Percentiles rank a stretch among this genome's conserved stretches.
Evolutionary conservation across 2,329 filamentous ascomycete genomes (phyloP).

Genomic region (Ophiostoma ulmi): DNA sequence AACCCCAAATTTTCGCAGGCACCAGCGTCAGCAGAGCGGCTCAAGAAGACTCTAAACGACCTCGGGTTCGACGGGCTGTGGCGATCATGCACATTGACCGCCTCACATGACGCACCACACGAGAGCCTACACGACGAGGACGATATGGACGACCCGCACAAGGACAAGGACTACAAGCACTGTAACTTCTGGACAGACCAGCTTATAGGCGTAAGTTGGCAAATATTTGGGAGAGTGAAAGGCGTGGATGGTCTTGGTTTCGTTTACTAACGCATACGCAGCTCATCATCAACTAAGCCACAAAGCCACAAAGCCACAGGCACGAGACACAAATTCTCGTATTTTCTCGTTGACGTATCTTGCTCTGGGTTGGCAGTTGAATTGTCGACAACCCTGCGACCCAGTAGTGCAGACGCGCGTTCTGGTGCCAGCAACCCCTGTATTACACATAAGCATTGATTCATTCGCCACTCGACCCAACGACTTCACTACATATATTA

Average conservation of each 20-base stretch:
- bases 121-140: constrained; percentile 1
- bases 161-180: constrained; percentile 44
- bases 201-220: constrained; percentile 50
- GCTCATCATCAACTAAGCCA: constrained; percentile 9
- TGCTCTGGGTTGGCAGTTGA: neutral
- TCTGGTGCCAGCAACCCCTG: neutral
- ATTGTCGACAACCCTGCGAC: neutral
- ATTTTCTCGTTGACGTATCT: neutral
- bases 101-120: constrained; percentile 29
- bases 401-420: neutral
- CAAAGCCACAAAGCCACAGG: neutral
- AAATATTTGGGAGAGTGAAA: neutral
- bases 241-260: neutral
- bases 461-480: neutral
- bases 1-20: constrained; percentile 48
- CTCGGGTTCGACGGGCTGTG: constrained; percentile 61
- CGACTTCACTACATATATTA: neutral
- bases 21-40: constrained; percentile 43
- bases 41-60: constrained; percentile 52
- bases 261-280: neutral
- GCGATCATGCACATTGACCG: constrained; percentile 50
- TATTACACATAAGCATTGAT: neutral
- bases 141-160: neutral
- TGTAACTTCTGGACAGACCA: constrained; percentile 54
- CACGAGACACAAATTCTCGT: neutral